phyloP scores from a whole-genome alignment of 208 protist genomes.

The Trypanosoma cruzi region DNA sequence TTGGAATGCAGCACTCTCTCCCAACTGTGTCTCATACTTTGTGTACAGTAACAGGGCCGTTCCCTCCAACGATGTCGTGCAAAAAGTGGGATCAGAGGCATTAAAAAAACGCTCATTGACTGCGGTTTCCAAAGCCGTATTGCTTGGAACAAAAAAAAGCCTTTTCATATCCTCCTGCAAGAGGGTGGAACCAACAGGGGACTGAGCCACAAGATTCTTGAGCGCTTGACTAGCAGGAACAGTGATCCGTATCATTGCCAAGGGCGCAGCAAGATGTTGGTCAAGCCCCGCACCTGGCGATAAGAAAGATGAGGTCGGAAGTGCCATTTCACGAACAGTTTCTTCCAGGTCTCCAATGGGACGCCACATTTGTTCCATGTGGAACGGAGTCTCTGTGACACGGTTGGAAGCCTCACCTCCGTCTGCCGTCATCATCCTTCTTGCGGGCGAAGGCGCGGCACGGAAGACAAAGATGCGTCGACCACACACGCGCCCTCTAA shows the following conservation, averaged over 20 bases:
- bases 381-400: background rate
- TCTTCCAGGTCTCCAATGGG: slow-evolving; percentile 28
- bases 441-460: slow-evolving; percentile 2
- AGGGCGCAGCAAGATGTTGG: slow-evolving; percentile 29
- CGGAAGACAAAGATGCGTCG: slow-evolving; percentile 25
- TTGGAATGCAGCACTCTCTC: background rate
- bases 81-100: slow-evolving; percentile 23
- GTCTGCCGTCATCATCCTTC: background rate
- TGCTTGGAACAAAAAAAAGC: slow-evolving; percentile 37
- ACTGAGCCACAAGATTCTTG: slow-evolving; percentile 63
- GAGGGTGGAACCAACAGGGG: slow-evolving; percentile 51
- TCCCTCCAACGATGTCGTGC: slow-evolving; percentile 23
- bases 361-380: slow-evolving; percentile 19
- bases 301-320: background rate
- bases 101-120: slow-evolving; percentile 1
- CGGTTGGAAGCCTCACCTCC: background rate
- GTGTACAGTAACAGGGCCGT: slow-evolving; percentile 28
- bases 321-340: slow-evolving; percentile 3
- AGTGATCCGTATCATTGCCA: slow-evolving; percentile 42
- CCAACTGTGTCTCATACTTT: slow-evolving; percentile 24
- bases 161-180: slow-evolving; percentile 62
- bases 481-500: slow-evolving; percentile 8
- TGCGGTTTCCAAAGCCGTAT: slow-evolving; percentile 1
- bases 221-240: slow-evolving; percentile 56
- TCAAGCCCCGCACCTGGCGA: background rate